Base-by-base conservation (phyloP, 345 rosid species). In the Firmiana major region DNA sequence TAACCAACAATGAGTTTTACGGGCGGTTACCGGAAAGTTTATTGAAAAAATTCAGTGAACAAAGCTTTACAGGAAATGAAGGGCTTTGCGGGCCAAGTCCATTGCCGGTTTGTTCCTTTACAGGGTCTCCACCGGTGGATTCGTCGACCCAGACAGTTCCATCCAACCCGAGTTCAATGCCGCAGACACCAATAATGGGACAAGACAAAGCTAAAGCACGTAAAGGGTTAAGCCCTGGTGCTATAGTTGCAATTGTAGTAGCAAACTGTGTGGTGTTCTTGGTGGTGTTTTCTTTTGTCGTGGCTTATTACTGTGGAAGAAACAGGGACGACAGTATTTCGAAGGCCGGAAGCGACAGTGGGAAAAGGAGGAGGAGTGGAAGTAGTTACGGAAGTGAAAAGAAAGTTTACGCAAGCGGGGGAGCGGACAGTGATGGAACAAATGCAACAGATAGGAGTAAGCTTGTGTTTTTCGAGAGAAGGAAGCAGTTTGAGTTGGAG, bases 81-180 rank as follows among this genome's bases (percentile, higher is more conserved):
- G 98, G 90, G 6, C 76, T 95, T 0, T 95, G 99, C 46, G 99
- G 99, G 62, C 75, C 93, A 53, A 82, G 78, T 71, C 94, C 99
- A 6, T 80, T 93, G 38, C 91, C 88, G 19, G 83, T 7, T 7
- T 95, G 99, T 73, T 82, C 97, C 24, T 80, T 82, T 67, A 82
- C 88, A 2, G 86, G 85, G 9, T 74, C 82, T 34, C 84, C 86
- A 42, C 86, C 90, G 13, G 83, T 75, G 7, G 84, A 69, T 26
- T 62, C 82, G 17, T 34, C 90, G 12, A 40, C 81, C 64, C 79
- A 75, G 71, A 90, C 88, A 2, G 97, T 94, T 55, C 92, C 91
- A 3, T 94, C 98, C 7, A 94, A 89, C 73, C 98, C 97, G 1
- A 92, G 90, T 43, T 84, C 91, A 6, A 86, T 89, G 63, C 97